Conservation (phyloP, 208 protist genomes). For the Endotrypanum monterogeii region DNA sequence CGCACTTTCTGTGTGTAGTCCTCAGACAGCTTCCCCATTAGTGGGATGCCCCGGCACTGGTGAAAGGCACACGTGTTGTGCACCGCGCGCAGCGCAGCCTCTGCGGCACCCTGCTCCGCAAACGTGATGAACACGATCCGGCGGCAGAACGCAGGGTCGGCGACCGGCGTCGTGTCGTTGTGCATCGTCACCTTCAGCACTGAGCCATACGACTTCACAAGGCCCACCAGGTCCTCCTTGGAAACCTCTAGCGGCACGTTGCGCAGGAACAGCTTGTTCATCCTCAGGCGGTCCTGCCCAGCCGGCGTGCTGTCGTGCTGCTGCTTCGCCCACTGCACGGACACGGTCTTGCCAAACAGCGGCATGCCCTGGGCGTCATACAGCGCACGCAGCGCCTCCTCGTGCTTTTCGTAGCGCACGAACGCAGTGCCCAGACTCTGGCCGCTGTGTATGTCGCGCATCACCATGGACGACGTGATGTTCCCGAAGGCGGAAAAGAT, state of each 20-base stretch:
- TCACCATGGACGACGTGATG: slow-evolving; percentile 46
- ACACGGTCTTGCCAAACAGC: slow-evolving; percentile 24
- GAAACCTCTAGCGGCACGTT: slow-evolving; percentile 47
- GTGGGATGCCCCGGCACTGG: slow-evolving; percentile 40
- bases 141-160: slow-evolving; percentile 10
- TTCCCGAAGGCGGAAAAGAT: slow-evolving; percentile 39
- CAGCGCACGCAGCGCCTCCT: slow-evolving; percentile 31
- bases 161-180: slow-evolving; percentile 27
- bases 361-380: slow-evolving; percentile 10
- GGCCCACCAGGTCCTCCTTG: slow-evolving; percentile 10
- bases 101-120: slow-evolving; percentile 34
- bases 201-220: slow-evolving; percentile 23
- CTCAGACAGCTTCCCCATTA: slow-evolving; percentile 23
- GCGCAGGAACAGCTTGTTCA: slow-evolving; percentile 61
- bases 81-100: slow-evolving; percentile 32
- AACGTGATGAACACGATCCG: slow-evolving; percentile 59
- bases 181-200: slow-evolving; percentile 36
- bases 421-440: slow-evolving; percentile 46
- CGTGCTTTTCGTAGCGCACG: slow-evolving; percentile 36
- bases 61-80: slow-evolving; percentile 49
- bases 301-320: slow-evolving; percentile 41
- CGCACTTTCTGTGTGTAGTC: neutral
- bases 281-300: slow-evolving; percentile 25
- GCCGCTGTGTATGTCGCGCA: slow-evolving; percentile 56
- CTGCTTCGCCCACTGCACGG: slow-evolving; percentile 39